phyloP scores from a whole-genome alignment of 2,329 filamentous ascomycete species.

The Hypoxylon sp. region DNA sequence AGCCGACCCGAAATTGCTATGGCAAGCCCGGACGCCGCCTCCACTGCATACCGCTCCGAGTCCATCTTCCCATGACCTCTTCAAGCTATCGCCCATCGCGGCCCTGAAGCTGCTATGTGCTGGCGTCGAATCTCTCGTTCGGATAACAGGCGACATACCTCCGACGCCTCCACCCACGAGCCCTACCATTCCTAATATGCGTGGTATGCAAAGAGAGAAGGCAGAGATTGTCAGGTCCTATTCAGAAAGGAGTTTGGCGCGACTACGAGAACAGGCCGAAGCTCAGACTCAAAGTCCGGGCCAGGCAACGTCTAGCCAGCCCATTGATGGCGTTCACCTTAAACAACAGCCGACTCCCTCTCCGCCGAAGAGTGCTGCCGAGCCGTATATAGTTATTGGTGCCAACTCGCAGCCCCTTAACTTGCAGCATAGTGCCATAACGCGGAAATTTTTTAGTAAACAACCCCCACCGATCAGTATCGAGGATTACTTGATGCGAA shows the following conservation, averaged over 20 bases:
- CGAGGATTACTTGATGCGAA: constrained; percentile 85
- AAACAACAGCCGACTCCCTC: constrained; percentile 55
- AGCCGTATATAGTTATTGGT: constrained; percentile 74
- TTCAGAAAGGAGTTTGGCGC: constrained; percentile 68
- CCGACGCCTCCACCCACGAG: constrained; percentile 80
- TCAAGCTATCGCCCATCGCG: constrained; percentile 78
- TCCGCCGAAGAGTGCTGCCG: constrained; percentile 49
- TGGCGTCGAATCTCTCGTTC: constrained; percentile 78
- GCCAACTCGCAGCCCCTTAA: constrained; percentile 80
- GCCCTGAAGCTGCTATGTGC: constrained; percentile 86
- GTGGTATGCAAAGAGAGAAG: constrained; percentile 74
- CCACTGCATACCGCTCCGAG: constrained; percentile 62
- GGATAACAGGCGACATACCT: constrained; percentile 82
- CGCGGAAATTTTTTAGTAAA: constrained; percentile 94
- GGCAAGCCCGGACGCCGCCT: constrained; percentile 56
- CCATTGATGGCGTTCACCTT: constrained; percentile 71
- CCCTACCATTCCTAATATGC: constrained; percentile 75
- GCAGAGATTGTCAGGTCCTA: constrained; percentile 71
- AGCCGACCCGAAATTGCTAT: constrained; percentile 56
- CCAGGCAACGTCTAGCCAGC: constrained; percentile 50
- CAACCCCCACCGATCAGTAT: constrained; percentile 86
- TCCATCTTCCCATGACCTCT: constrained; percentile 73
- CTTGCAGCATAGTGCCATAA: constrained; percentile 86
- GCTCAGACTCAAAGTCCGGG: constrained; percentile 28
- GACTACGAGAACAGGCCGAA: constrained; percentile 61